These are phyloP conservation scores for Septoria petroselini DNA, from an alignment of 2,329 filamentous ascomycete genomes.

Conservation along the genomic window DNA sequence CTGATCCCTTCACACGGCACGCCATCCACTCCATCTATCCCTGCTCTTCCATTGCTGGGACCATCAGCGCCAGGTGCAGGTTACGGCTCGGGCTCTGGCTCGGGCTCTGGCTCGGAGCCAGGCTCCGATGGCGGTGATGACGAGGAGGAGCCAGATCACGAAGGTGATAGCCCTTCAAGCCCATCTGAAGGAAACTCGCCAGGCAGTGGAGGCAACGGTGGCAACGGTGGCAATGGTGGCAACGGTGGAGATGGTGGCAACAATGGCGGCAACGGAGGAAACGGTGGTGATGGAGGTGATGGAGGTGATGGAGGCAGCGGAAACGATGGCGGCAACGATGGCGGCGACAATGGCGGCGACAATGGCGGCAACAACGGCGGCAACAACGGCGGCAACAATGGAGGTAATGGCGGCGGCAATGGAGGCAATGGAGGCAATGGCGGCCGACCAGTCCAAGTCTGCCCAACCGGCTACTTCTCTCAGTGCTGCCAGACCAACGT, in stretches of 20 bases:
- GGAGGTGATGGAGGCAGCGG: too few species aligned
- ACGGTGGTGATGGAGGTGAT: too few species aligned
- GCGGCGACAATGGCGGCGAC: background rate
- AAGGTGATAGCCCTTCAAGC: too few species aligned
- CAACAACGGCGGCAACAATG: background rate
- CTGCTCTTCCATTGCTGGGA: background rate
- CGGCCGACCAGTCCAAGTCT: background rate
- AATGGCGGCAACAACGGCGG: background rate
- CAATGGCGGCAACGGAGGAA: background rate
- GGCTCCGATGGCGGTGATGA: background rate
- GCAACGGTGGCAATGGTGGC: background rate
- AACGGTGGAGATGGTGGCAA: background rate
- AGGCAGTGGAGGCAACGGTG: background rate
- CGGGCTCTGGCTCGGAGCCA: background rate
- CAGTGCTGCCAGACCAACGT: slow-evolving; percentile 12
- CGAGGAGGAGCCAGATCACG: too few species aligned
- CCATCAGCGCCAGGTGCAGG: too few species aligned
- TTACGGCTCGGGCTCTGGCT: too few species aligned
- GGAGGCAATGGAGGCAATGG: background rate
- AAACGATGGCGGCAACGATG: background rate
- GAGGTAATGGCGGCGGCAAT: background rate
- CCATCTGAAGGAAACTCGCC: background rate
- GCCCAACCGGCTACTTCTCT: slow-evolving; percentile 3
- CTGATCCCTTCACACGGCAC: background rate
- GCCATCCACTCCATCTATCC: background rate